Base-by-base conservation (phyloP, 345 rosid species). In the Barbarea vulgaris region DNA sequence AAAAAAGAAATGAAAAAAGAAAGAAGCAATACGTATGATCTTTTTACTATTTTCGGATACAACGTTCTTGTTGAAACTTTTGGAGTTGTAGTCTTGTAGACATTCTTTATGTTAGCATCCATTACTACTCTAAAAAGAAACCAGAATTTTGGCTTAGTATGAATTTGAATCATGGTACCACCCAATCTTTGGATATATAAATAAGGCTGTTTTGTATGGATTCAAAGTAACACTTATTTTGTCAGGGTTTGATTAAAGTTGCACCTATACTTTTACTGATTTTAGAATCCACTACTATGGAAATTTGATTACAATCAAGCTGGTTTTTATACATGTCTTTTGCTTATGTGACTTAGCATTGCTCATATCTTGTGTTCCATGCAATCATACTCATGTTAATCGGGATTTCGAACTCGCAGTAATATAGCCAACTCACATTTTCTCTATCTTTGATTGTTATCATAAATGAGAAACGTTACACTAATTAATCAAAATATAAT, bases 71-170 rank as follows among this genome's bases (percentile, higher is more conserved):
- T 4, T 47, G 22, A 47, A 22, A 33, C 66, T 46, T 47, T 67
- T 67, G 67, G 44, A 57, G 42, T 56, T 67, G 61, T 58, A 59
- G 47, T 28, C 74, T 56, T 67, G 61, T 58, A 59, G 47, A 39
- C 74, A 39, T 67, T 36, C 53, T 31, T 30, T 52, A 41, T 51
- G 48, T 39, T 50, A 41, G n/a, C 41, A 18, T 64, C 65, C 34
- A 53, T 52, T 30, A 1, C 15, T 10, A 34, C 36, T 5, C 59
- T 2, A 33, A n/a, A 33, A 22, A 15, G 64, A 21, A 27, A 3
- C 28, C 30, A 69, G 42, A 0, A 36, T 21, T 31, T 55, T 24
- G 10, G 7, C 52, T 50, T 51, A n/a, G 10, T 25, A 50, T 36
- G 52, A 60, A 61, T 39, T 14, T 48, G 25, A 54, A 41, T 55